phyloP scores from a whole-genome alignment of 345 rosid genomes.

The Physaria fendleri region DNA sequence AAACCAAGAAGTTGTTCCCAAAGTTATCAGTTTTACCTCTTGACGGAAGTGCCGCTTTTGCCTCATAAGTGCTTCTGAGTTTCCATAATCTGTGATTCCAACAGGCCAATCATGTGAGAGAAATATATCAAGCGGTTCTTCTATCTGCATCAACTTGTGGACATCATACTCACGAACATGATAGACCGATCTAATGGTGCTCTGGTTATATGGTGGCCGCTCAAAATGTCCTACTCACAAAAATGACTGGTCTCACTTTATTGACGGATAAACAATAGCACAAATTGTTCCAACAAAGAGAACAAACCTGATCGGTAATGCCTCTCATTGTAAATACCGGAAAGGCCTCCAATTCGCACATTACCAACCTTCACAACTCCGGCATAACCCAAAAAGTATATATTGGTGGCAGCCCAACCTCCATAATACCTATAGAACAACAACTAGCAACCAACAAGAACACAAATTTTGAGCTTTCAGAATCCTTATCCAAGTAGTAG shows the following conservation, averaged over 20 bases:
- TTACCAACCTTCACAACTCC: constrained; percentile 86
- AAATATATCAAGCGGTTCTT: constrained; percentile 78
- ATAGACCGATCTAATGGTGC: constrained; percentile 64
- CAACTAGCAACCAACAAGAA: constrained; percentile 6
- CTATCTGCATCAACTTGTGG: constrained; percentile 70
- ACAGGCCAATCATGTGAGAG: constrained; percentile 97
- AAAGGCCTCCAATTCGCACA: constrained; percentile 83
- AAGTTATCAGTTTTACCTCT: constrained; percentile 42
- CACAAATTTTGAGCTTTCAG: not conserved
- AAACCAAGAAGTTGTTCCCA: not conserved
- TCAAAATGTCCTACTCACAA: constrained; percentile 68
- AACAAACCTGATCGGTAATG: constrained; percentile 57
- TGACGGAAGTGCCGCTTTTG: constrained; percentile 49
- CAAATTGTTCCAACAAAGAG: not conserved
- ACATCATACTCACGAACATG: constrained; percentile 95
- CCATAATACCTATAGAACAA: constrained; percentile 62
- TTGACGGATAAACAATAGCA: not conserved
- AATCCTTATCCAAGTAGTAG: not conserved
- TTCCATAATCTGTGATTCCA: constrained; percentile 79
- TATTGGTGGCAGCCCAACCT: constrained; percentile 92
- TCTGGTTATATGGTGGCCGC: constrained; percentile 71
- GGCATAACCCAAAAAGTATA: constrained; percentile 74
- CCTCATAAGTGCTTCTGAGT: constrained; percentile 54
- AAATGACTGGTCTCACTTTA: not conserved
- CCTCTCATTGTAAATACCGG: constrained; percentile 67